Evolutionary conservation across 345 rosid genomes (phyloP).

Genomic region (Corymbia maculata): DNA sequence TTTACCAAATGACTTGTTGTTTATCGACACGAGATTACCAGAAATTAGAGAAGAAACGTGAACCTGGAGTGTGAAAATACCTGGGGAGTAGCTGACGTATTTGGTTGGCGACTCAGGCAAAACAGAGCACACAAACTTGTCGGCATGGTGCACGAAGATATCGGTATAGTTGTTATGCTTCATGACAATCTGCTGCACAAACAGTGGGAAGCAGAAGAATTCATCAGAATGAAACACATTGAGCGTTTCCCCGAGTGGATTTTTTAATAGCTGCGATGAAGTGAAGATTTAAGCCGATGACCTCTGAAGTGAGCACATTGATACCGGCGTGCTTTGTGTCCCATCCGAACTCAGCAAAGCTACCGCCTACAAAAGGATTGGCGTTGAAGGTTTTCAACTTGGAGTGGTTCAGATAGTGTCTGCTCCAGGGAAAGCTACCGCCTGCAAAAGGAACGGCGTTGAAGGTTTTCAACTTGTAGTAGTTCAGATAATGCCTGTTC

Average conservation of each 20-base stretch:
- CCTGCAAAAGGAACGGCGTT: neutral
- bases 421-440: neutral
- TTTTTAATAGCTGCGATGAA: neutral
- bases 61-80: neutral
- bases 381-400: neutral
- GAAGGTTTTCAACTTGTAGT: neutral
- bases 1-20: neutral
- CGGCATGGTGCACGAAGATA: constrained; percentile 18
- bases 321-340: constrained; percentile 76
- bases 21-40: neutral
- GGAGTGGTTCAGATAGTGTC: neutral
- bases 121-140: constrained; percentile 28
- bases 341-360: constrained; percentile 64
- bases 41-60: neutral
- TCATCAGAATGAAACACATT: neutral
- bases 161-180: neutral
- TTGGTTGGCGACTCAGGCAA: constrained; percentile 51
- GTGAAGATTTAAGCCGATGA: neutral
- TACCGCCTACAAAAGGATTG: neutral
- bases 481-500: constrained; percentile 10
- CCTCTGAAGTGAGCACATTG: constrained; percentile 64
- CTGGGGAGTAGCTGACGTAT: constrained; percentile 35
- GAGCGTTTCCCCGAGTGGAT: neutral
- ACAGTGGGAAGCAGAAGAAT: neutral
- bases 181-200: constrained; percentile 7